These are phyloP conservation scores for Petunia hybrid DNA, from an alignment of 305 asterid species.

Conservation along the genomic window DNA sequence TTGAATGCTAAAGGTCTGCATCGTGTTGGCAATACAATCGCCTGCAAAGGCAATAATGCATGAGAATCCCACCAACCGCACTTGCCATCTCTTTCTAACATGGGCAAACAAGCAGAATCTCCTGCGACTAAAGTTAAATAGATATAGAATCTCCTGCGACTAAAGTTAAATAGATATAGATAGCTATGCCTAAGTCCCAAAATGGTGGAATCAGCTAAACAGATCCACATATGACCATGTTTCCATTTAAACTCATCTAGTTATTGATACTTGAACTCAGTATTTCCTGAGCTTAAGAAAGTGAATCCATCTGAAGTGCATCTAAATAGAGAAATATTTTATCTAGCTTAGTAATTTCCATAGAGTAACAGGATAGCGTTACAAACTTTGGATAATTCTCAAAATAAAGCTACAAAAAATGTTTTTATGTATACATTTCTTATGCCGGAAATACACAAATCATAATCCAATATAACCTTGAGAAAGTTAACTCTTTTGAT, in stretches of 20 bases:
- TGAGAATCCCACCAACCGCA: constrained; percentile 6
- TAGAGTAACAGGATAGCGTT: neutral
- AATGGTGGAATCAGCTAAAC: too few species aligned
- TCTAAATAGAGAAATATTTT: neutral
- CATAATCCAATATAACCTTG: neutral
- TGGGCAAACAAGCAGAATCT: neutral
- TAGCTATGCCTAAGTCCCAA: too few species aligned
- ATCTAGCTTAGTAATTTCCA: constrained; percentile 20
- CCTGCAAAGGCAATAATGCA: constrained; percentile 6
- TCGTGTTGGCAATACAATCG: neutral
- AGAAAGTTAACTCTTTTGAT: neutral
- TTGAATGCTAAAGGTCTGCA: neutral
- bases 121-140: neutral
- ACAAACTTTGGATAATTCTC: neutral
- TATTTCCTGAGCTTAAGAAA: constrained; percentile 22
- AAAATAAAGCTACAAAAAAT: neutral
- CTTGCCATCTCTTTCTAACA: constrained; percentile 1
- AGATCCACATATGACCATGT: too few species aligned
- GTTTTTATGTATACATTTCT: neutral
- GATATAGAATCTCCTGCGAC: constrained; percentile 11
- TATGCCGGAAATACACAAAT: neutral
- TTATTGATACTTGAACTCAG: neutral
- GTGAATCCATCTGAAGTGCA: neutral
- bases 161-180: too few species aligned
- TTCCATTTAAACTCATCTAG: too few species aligned